Percentiles rank a stretch among this genome's conserved stretches.
phyloP scores from a whole-genome alignment of 140 eudicot genomes.

The Erigeron philadelphicus region DNA sequence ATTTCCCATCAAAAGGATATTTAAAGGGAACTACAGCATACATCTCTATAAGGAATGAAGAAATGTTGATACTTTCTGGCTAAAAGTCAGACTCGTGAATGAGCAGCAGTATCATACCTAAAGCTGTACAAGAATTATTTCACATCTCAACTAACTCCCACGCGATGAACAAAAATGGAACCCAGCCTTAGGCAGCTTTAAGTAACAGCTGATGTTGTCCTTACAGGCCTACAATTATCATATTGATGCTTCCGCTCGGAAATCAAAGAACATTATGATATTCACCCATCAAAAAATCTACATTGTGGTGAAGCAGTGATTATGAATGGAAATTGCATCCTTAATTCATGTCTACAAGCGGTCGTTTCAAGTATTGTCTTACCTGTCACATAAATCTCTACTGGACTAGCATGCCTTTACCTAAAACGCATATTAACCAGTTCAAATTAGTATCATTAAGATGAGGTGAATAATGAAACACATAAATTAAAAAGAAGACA shows the following conservation, averaged over 20 bases:
- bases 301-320: background rate
- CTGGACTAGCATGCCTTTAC: slow-evolving; percentile 23
- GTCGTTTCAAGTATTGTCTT: slow-evolving; percentile 17
- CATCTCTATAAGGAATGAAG: slow-evolving; percentile 33
- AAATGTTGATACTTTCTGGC: slow-evolving; percentile 24
- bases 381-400: slow-evolving; percentile 24
- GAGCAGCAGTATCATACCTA: slow-evolving; percentile 29
- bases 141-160: slow-evolving; percentile 28
- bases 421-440: slow-evolving; percentile 21
- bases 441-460: slow-evolving; percentile 5
- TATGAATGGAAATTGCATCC: slow-evolving; percentile 17
- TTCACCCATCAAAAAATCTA: slow-evolving; percentile 24
- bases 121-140: slow-evolving; percentile 29
- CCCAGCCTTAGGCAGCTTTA: slow-evolving; percentile 23
- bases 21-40: slow-evolving; percentile 24
- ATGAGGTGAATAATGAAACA: slow-evolving; percentile 2
- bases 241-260: background rate
- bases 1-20: slow-evolving; percentile 23
- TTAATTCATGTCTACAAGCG: slow-evolving; percentile 16
- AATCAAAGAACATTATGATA: background rate
- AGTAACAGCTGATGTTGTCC: slow-evolving; percentile 14
- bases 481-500: background rate
- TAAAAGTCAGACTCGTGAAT: slow-evolving; percentile 19
- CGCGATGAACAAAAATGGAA: slow-evolving; percentile 31
- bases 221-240: background rate